Base-by-base conservation (phyloP, 164 flowering plant species). In the Echeveria elegans region DNA sequence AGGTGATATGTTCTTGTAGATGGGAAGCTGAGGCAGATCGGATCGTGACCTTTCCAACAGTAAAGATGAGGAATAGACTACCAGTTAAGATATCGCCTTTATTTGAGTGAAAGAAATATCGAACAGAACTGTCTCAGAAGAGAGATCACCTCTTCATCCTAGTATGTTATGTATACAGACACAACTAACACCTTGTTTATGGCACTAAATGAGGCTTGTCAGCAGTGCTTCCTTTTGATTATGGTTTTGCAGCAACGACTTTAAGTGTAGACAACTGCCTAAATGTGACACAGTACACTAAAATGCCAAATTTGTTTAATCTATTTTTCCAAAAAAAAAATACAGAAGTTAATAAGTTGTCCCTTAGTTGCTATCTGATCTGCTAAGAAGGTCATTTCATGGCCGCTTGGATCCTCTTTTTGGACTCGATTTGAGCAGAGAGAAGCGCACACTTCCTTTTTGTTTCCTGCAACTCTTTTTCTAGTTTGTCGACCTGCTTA, bases 21-120 rank as follows among this genome's bases (percentile, higher is more conserved):
- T 94, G 98, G 98, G 82, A 70, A 59, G 95, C 92, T 1, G 87
- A 86, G 73, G 77, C 82, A 36, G 98, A 94, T 45, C 78, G 73
- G 4, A 79, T 89, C 8, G 76, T 86, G 59, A 66, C 78, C 78
- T 94, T 94, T 67, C 98, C 98, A n/a, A 88, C 95, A 0, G 98
- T 91, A 28, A 85, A 85, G 82, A 82, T 89, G 96, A 94, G 72
- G 83, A 72, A 77, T 69, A 85, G 77, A 82, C 77, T 94, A 50
- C 97, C 97, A 2, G 83, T 94, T 79, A 79, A 68, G 48, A 84
- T 94, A 72, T 69, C 45, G 1, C 45, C 45, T 40, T 40, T 40
- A 40, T 40, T 40, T 7, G 45, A 7, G 45, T 40, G 45, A 40
- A 40, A 40, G 11, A 40, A 40, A 34, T 34, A 40, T 1, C 15